Conservation (phyloP, 2,329 filamentous ascomycete species). For the Anisogramma anomala region DNA sequence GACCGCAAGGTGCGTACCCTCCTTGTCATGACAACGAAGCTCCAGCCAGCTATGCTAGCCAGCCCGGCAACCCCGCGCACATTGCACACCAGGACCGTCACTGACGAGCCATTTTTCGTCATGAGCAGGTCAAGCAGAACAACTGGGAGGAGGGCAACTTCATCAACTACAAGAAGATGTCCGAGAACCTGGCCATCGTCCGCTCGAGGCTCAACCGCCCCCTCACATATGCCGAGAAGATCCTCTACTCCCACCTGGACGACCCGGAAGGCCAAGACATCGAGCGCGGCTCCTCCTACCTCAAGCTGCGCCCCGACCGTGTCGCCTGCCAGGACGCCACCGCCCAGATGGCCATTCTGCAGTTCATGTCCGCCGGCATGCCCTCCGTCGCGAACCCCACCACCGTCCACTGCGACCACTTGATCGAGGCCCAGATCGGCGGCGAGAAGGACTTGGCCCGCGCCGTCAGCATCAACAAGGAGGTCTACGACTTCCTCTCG, state of each 20-base stretch:
- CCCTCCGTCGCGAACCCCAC: conserved; percentile 85
- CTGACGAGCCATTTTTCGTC: conserved; percentile 9
- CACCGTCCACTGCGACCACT: conserved; percentile 97
- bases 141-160: conserved; percentile 93
- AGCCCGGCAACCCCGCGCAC: not conserved
- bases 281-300: conserved; percentile 87
- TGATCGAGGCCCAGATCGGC: conserved; percentile 95
- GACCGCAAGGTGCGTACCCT: conserved; percentile 65
- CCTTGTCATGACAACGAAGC: not conserved
- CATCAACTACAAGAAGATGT: conserved; percentile 99
- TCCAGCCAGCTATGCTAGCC: not conserved
- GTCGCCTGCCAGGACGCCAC: conserved; percentile 99
- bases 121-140: conserved; percentile 69
- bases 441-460: conserved; percentile 87
- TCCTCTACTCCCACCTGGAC: conserved; percentile 96
- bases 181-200: conserved; percentile 88
- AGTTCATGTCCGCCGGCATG: conserved; percentile 99
- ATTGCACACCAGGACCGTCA: not conserved
- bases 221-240: conserved; percentile 94
- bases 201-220: conserved; percentile 82
- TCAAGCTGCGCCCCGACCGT: conserved; percentile 92
- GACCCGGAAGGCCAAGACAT: conserved; percentile 94
- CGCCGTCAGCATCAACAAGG: conserved; percentile 91
- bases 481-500: conserved; percentile 96
- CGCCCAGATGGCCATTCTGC: conserved; percentile 97